Percentiles rank a stretch among this genome's conserved stretches.
phyloP scores from a whole-genome alignment of 2,329 filamentous ascomycete genomes.

The Exserohilum turcica region DNA sequence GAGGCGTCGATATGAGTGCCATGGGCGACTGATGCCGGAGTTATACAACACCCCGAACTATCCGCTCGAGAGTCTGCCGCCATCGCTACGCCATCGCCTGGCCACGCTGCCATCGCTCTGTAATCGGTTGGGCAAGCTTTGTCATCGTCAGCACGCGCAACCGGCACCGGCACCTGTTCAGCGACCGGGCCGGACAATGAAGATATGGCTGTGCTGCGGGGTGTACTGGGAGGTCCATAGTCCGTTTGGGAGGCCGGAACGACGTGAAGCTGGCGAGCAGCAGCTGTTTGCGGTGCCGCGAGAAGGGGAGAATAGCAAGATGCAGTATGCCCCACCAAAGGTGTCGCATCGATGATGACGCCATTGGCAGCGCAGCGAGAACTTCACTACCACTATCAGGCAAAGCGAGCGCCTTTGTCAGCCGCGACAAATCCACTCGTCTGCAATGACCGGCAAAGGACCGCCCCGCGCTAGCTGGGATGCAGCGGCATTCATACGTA shows the following conservation, averaged over 20 bases:
- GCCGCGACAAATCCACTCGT: constrained; percentile 7
- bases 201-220: constrained; percentile 27
- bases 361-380: constrained; percentile 4
- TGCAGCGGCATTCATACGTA: constrained; percentile 13
- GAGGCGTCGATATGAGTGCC: constrained; percentile 1
- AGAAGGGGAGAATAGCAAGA: constrained; percentile 9
- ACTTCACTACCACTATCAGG: constrained; percentile 16
- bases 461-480: constrained; percentile 22
- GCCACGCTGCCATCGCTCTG: not conserved
- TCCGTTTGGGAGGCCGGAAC: constrained; percentile 18
- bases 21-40: not conserved
- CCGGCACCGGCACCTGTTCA: not conserved
- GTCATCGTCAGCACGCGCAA: not conserved
- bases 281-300: constrained; percentile 19
- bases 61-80: too few relatives aligned
- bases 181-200: constrained; percentile 11
- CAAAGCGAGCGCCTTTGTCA: constrained; percentile 12
- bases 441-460: constrained; percentile 15
- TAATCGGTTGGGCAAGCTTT: not conserved
- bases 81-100: not conserved
- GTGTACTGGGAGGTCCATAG: constrained; percentile 25
- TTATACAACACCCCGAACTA: too few relatives aligned
- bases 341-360: constrained; percentile 20
- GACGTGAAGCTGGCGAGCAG: constrained; percentile 17
- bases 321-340: constrained; percentile 12